Evolutionary conservation across 192 early-diverging fungal genomes (phyloP).

Genomic region (Tieghemiomyces parasiticus): DNA sequence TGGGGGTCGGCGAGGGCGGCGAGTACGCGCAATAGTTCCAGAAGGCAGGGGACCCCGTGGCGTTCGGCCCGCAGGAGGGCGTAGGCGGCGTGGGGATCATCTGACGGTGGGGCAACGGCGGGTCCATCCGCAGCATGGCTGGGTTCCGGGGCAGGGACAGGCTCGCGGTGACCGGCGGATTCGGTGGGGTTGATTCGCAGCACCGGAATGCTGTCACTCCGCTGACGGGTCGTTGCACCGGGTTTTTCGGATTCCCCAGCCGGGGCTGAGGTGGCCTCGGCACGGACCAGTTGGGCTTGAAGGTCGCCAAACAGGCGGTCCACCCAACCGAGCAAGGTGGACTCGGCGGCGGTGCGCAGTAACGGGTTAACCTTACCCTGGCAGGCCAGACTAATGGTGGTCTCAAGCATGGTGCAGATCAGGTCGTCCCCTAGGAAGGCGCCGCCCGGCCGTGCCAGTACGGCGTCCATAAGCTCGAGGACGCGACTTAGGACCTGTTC

Average conservation of each 20-base stretch:
- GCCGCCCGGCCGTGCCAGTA: constrained; percentile 57
- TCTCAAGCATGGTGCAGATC: constrained; percentile 96
- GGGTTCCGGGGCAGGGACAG: neutral
- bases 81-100: neutral
- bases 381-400: constrained; percentile 92
- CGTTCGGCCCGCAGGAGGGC: neutral
- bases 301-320: constrained; percentile 23
- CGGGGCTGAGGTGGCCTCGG: too few species aligned
- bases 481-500: constrained; percentile 89
- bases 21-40: constrained; percentile 81
- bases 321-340: constrained; percentile 26
- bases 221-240: neutral
- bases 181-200: neutral
- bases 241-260: neutral
- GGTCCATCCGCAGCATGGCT: neutral
- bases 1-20: constrained; percentile 81
- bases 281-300: neutral
- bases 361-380: constrained; percentile 71
- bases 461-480: constrained; percentile 60
- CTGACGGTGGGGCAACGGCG: neutral
- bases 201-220: neutral
- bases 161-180: too few species aligned
- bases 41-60: constrained; percentile 74
- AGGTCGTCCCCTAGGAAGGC: constrained; percentile 68
- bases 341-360: constrained; percentile 27